phyloP scores from a whole-genome alignment of 225 moss, liverwort and hornwort genomes.

The Pleurozium schreberi region DNA sequence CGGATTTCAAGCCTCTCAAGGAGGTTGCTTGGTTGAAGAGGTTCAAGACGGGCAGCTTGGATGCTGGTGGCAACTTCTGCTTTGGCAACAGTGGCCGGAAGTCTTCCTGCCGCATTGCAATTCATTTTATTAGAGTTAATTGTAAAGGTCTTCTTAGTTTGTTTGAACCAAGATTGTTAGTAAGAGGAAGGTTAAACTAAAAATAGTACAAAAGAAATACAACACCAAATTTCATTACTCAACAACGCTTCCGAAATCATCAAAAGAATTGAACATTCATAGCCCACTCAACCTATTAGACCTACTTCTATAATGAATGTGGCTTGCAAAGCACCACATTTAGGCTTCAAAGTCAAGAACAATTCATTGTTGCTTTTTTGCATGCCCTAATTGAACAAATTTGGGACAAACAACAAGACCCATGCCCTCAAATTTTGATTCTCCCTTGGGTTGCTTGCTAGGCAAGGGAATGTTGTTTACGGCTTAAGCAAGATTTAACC shows the following conservation, averaged over 20 bases:
- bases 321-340: not conserved
- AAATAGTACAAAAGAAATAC: no score
- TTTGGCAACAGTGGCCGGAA: conserved; percentile 50
- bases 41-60: conserved; percentile 76
- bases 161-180: no score
- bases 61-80: conserved; percentile 54
- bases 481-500: no score
- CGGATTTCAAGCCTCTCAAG: conserved; percentile 68
- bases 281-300: not conserved
- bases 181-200: no score
- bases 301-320: not conserved
- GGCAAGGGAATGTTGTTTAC: no score
- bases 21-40: conserved; percentile 86
- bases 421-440: no score
- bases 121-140: no score
- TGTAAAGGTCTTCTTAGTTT: no score
- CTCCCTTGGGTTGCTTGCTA: no score
- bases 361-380: not conserved
- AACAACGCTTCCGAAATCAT: not conserved
- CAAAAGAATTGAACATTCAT: not conserved
- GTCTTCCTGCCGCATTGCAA: conserved; percentile 27
- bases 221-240: no score
- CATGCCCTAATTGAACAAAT: fast-evolving
- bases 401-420: not conserved
- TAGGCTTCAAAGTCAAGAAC: not conserved